Evolutionary conservation across 257 asterid species (phyloP).

Genomic region (Capsicum pubescens): DNA sequence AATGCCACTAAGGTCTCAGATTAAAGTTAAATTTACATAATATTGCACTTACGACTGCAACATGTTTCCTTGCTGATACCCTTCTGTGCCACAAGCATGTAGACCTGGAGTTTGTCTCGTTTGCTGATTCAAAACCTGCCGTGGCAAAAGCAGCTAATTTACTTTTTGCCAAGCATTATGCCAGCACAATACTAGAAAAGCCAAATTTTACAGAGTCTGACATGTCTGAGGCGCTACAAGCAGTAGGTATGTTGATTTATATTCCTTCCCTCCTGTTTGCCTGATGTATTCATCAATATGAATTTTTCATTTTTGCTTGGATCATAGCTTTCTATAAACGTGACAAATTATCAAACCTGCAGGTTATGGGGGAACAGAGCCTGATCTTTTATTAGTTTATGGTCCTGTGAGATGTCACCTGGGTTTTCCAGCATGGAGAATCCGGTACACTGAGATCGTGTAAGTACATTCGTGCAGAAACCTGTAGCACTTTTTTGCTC

Average conservation of each 20-base stretch:
- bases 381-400: conserved; percentile 84
- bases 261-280: conserved; percentile 27
- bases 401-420: conserved; percentile 93
- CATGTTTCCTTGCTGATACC: conserved; percentile 40
- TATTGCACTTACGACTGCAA: conserved; percentile 40
- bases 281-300: conserved; percentile 19
- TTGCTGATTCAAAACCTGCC: conserved; percentile 80
- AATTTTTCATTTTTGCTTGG: conserved; percentile 7
- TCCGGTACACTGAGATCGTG: conserved; percentile 96
- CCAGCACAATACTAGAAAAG: conserved; percentile 44
- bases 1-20: conserved; percentile 31
- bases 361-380: conserved; percentile 75
- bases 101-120: conserved; percentile 74
- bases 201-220: conserved; percentile 69
- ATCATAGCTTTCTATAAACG: neutral
- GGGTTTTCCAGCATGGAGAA: conserved; percentile 97
- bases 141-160: conserved; percentile 81
- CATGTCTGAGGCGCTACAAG: conserved; percentile 68
- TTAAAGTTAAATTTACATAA: neutral
- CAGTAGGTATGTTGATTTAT: conserved; percentile 56
- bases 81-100: conserved; percentile 47
- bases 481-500: neutral
- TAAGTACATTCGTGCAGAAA: conserved; percentile 46
- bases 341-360: conserved; percentile 35
- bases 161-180: conserved; percentile 63